Conservation (phyloP, 805 yeast species). For the Pichia nanzhaoensis region DNA sequence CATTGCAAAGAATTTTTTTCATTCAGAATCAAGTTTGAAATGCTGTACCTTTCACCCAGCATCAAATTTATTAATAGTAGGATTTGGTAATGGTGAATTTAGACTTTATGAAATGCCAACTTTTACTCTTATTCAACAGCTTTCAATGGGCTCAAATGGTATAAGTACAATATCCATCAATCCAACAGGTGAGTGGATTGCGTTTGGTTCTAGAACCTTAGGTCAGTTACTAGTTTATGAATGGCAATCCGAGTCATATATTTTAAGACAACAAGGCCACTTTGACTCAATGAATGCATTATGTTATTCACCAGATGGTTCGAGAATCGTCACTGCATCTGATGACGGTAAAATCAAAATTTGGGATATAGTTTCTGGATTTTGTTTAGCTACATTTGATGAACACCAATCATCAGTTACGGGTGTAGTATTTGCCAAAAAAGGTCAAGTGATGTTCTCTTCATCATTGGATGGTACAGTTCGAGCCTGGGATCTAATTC, state of each 20-base stretch:
- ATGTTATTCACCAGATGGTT: conserved; percentile 91
- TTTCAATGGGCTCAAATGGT: conserved; percentile 87
- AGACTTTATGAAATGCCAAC: conserved; percentile 82
- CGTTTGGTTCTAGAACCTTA: conserved; percentile 81
- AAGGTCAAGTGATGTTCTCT: conserved; percentile 86
- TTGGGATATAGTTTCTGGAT: conserved; percentile 93
- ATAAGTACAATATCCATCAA: conserved; percentile 79
- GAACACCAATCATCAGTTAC: conserved; percentile 90
- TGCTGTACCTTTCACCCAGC: conserved; percentile 79
- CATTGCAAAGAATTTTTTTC: conserved; percentile 66
- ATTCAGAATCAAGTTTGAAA: conserved; percentile 61
- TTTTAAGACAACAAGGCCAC: conserved; percentile 95
- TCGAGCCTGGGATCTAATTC: conserved; percentile 91
- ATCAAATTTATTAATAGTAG: conserved; percentile 73
- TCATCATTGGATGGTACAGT: conserved; percentile 95
- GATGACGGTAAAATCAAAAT: conserved; percentile 96
- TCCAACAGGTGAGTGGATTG: conserved; percentile 90
- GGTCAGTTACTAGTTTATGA: conserved; percentile 97
- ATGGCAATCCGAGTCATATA: conserved; percentile 97
- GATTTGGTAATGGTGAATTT: conserved; percentile 86
- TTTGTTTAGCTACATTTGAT: conserved; percentile 83
- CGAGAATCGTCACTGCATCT: conserved; percentile 84
- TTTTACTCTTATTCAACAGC: conserved; percentile 73
- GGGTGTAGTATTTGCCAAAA: conserved; percentile 77
- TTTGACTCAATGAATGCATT: conserved; percentile 82